These are phyloP conservation scores for Lentinula sp. DNA, from an alignment of 768 basidiomycete species.

Conservation along the genomic window DNA sequence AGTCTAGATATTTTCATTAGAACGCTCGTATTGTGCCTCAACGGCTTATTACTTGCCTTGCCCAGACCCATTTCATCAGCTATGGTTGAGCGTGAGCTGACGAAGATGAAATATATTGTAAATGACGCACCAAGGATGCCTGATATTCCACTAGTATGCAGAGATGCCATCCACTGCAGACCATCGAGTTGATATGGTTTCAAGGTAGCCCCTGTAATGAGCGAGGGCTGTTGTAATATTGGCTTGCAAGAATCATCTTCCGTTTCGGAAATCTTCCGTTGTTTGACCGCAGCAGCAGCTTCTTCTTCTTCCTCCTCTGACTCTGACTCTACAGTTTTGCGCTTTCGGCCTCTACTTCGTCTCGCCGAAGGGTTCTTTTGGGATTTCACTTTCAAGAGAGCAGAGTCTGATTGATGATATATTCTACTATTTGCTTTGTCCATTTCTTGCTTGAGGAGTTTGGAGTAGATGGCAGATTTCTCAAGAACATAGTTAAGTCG, in stretches of 20 bases:
- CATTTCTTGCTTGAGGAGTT: slow-evolving; percentile 68
- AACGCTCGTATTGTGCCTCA: not conserved
- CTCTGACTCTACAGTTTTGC: slow-evolving; percentile 11
- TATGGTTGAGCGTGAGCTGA: slow-evolving; percentile 19
- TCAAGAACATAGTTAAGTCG: slow-evolving; percentile 65
- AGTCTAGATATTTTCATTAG: slow-evolving; percentile 46
- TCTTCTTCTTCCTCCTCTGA: slow-evolving; percentile 10
- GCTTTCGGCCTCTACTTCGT: not conserved
- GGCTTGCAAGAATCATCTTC: slow-evolving; percentile 6
- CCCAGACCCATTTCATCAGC: slow-evolving; percentile 97
- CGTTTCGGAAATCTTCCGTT: slow-evolving; percentile 13
- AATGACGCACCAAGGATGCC: slow-evolving; percentile 61
- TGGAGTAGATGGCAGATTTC: slow-evolving; percentile 72
- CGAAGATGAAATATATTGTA: slow-evolving; percentile 10
- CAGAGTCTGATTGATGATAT: slow-evolving; percentile 7
- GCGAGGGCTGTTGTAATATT: slow-evolving; percentile 63
- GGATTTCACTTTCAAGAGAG: not conserved
- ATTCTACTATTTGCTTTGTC: slow-evolving; percentile 40
- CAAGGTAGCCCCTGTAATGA: slow-evolving; percentile 80
- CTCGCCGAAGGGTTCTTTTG: not conserved
- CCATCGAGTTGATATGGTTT: slow-evolving; percentile 93
- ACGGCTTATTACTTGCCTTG: slow-evolving; percentile 39
- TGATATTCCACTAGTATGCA: slow-evolving; percentile 81
- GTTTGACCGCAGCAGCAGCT: slow-evolving; percentile 21
- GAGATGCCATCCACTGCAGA: slow-evolving; percentile 89